Percentiles rank a stretch among this genome's conserved stretches.
Evolutionary conservation across 176 grass and related monocot genomes (phyloP).

Genomic region (Oryza glumipatula): DNA sequence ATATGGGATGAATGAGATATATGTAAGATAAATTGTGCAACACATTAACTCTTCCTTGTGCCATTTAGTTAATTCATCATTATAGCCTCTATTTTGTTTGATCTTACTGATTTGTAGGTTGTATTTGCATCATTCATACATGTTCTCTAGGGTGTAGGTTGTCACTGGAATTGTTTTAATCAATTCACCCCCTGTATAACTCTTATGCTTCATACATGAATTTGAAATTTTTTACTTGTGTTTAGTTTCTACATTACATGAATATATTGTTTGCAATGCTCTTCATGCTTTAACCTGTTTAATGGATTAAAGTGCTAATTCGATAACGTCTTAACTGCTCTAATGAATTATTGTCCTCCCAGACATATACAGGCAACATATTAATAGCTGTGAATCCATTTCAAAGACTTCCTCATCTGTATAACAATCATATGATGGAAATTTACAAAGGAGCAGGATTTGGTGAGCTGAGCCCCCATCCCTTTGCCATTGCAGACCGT

Average conservation of each 20-base stretch:
- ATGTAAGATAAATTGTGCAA: constrained; percentile 60
- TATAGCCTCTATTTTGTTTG: not conserved
- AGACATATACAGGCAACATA: constrained; percentile 97
- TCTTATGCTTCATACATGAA: constrained; percentile 21
- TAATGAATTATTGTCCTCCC: constrained; percentile 45
- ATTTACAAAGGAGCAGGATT: constrained; percentile 88
- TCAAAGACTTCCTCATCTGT: constrained; percentile 89
- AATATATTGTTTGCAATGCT: constrained; percentile 22
- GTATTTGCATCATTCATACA: constrained; percentile 11
- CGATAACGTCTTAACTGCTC: not conserved
- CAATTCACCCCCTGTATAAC: constrained; percentile 17
- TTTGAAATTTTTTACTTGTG: constrained; percentile 10
- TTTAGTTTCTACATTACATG: constrained; percentile 29
- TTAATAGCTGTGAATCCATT: constrained; percentile 98
- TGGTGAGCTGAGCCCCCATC: constrained; percentile 92
- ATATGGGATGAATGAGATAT: constrained; percentile 92
- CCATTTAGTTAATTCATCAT: constrained; percentile 21
- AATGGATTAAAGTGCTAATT: constrained; percentile 28
- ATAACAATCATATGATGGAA: constrained; percentile 97
- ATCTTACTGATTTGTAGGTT: constrained; percentile 5
- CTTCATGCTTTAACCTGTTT: constrained; percentile 18
- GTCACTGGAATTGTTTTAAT: constrained; percentile 10
- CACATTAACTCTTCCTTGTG: constrained; percentile 21
- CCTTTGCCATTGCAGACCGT: constrained; percentile 91
- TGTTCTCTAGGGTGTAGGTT: constrained; percentile 5